Percentiles rank a stretch among this genome's conserved stretches.
Evolutionary conservation across 805 yeast genomes (phyloP).

Genomic region (Candida chauliodis): DNA sequence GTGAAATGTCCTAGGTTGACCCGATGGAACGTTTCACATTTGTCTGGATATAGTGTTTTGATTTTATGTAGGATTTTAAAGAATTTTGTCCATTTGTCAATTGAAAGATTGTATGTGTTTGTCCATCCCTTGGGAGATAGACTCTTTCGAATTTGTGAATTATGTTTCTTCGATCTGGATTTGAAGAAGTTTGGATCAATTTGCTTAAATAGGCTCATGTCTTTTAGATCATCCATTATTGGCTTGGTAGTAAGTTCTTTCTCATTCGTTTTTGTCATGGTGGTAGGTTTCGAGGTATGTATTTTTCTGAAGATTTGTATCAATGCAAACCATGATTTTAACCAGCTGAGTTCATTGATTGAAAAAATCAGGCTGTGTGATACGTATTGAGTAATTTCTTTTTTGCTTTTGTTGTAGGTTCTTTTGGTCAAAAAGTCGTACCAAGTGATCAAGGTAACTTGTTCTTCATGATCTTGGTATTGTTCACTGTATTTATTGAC

Average conservation of each 20-base stretch:
- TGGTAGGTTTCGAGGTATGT: background rate
- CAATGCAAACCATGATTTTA: constrained; percentile 1
- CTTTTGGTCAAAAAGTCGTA: background rate
- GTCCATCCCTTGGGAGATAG: too few species aligned
- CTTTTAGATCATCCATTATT: background rate
- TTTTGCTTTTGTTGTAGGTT: too few species aligned
- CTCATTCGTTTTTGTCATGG: background rate
- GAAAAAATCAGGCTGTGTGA: background rate
- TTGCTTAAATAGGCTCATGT: too few species aligned
- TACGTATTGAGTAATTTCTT: background rate
- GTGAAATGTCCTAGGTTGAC: too few species aligned
- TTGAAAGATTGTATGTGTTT: too few species aligned
- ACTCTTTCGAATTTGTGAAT: too few species aligned
- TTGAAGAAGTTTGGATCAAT: background rate
- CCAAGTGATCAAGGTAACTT: background rate
- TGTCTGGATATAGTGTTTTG: too few species aligned
- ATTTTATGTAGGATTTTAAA: too few species aligned
- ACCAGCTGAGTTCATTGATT: background rate
- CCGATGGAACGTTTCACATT: too few species aligned
- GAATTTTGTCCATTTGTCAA: too few species aligned
- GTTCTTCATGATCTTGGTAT: background rate
- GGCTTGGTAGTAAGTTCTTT: background rate
- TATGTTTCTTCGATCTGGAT: too few species aligned
- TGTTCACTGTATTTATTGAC: background rate
- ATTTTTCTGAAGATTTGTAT: background rate